Base-by-base conservation (phyloP, 2,329 filamentous ascomycete genomes). In the Coniochaeta sp. region DNA sequence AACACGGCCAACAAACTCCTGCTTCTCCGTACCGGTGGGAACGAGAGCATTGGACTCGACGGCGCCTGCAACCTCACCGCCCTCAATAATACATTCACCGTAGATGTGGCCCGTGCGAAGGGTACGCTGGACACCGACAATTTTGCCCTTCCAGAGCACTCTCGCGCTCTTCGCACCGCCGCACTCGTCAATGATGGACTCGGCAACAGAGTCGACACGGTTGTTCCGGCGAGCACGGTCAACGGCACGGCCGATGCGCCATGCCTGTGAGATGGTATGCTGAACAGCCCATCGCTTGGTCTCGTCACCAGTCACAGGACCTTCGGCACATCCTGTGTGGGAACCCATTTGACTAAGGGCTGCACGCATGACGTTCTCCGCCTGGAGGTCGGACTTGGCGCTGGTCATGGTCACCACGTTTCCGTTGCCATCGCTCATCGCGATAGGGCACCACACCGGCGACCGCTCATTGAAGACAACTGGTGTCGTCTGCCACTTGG, bases 91-190 rank as follows among this genome's bases (percentile, higher is more conserved):
- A 62, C 83, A 81, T 67, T 84, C 82, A 11, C 84, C 84, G 64
- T 86, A 85, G 11, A 81, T 77, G 65, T 87, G 81, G 0, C 85
- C 84, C 66, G 79, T 81, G 63, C 78, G 77, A 47, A 86, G 67
- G 1, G 77, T 76, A 43, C 84, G 74, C 68, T 86, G 80, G 0
- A 88, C 84, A 1, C 79, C 79, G 22, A 85, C 76, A 63, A 88
- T 86, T 72, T 88, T 88, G 31, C 86, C 85, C 61, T 81, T 79
- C 73, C 82, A 87, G n/a, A 88, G 66, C 9, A 87, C 77, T 62
- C 76, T 81, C 1, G 81, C 85, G 0, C 79, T 77, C 5, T 73
- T 73, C 0, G 73, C 65, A 0, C 84, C 84, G 5, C 84, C 84
- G 33, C 81, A 82, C 67, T 85, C 83, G 0, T 80, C 75, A 17